Base-by-base conservation (phyloP, 2,329 filamentous ascomycete genomes). In the Aspergillus caelatus region DNA sequence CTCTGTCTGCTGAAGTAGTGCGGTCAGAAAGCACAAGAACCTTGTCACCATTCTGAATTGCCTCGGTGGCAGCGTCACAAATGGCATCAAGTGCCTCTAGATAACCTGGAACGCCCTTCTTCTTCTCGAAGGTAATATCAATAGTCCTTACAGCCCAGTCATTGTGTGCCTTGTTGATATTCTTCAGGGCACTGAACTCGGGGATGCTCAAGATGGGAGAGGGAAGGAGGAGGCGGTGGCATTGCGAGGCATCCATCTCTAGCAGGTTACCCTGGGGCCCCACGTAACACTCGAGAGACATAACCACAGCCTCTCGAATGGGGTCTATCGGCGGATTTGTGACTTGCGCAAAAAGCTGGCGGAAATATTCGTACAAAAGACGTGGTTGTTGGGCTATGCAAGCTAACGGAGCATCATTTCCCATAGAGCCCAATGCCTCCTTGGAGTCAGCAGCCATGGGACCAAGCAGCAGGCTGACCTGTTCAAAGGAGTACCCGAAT, bases 391-490 rank as follows among this genome's bases (percentile, higher is more conserved):
- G 87, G n/a, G 94, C 91, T 76, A 98, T 84, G 78, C 93, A 97
- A 59, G 94, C 94, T 67, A 98, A 84, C 50, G 94, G 94, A 52
- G 92, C 92, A 83, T 98, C 94, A 76, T 98, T 98, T 72, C 94
- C 94, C 94, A 98, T 98, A 64, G 94, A 98, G 46, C 94, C 94
- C 60, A 98, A 86, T 50, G 94, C 94, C 79, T 98, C 94, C 82
- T 98, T 98, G 65, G 96, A 96, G 74, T 98, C 94, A 28, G 93
- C 93, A 63, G 93, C 94, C 94, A 98, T 98, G 11, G 94, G 94
- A 21, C 91, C 94, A 58, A 98, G 88, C 43, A 98, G 85, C 75
- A 98, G 82, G 78, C 91, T 94, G 77, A 98, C 91, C 80, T 98
- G 94, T 83, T 98, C 94, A 66, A 97, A 90, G 8, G 94, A 96